Evolutionary conservation across 2,329 filamentous ascomycete genomes (phyloP), one percentile per base, ranked within the genome.

Genomic region (Clarireedia sp.): DNA sequence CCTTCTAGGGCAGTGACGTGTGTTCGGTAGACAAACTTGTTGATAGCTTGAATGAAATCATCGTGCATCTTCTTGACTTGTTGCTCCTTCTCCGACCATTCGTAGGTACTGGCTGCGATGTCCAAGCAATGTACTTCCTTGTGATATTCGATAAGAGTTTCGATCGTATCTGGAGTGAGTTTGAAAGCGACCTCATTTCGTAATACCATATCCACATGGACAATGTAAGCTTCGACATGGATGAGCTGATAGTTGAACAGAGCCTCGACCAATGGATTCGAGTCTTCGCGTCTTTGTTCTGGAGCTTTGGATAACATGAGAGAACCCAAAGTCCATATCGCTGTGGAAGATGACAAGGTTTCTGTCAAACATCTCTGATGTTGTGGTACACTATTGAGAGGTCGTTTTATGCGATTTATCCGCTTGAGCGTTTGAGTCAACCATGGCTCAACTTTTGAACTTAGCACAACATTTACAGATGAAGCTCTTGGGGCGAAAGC

Each of bases 121-220:
- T 99, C 89, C 67, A 91, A 81, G 64, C 89, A 95, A 78, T 95
- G 91, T 65, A 97, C 81, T 62, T 96, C 89, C 78, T 94, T 91
- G 81, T 99, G 94, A 73, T 95, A 95, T 71, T 96, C 89, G 70
- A 96, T 86, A 62, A 99, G 82, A 51, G 88, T 76, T 67, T 96
- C 90, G 74, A 99, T 99, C 59, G 91, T 90, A 70, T 97, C 94
- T 57, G 86, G 82, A 23, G 91, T 97, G 68, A 99, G 81, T 81
- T 99, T 99, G 81, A 91, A 97, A 64, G 91, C 94, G 68, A 99
- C 90, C 76, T 97, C 94, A 71, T 95, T 94, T 73, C 91, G 87
- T 67, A 95, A 83, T 58, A 99, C 92, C 90, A 97, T 96, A 76
- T 99, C 94, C 73, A 99, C 90, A 73, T 97, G 92, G 59, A 99